A percentile compares a stretch with the other conserved stretches of the same genome.
Conservation (phyloP, 305 asterid species). For the Solanum aculeatissimum region DNA sequence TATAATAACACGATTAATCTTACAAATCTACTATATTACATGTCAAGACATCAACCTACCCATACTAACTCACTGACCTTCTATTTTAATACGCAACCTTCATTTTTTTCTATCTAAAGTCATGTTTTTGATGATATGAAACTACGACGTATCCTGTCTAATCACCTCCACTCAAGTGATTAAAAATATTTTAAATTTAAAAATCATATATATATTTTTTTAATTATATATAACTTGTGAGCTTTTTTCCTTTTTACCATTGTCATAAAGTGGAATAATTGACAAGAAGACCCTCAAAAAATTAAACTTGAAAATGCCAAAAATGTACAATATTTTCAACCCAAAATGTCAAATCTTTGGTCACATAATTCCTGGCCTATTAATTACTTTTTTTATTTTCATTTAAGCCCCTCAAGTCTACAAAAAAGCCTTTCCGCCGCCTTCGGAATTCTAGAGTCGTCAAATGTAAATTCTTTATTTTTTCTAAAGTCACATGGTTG, state of each 20-base stretch:
- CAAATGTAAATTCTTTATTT: background rate
- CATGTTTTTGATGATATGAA: too few relatives aligned
- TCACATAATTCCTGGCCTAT: slow-evolving; percentile 18
- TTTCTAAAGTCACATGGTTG: background rate
- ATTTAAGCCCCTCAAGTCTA: background rate
- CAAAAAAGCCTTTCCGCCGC: slow-evolving; percentile 22
- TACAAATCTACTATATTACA: too few relatives aligned
- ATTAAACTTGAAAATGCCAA: background rate
- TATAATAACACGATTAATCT: too few relatives aligned
- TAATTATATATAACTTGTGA: too few relatives aligned
- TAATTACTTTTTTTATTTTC: slow-evolving; percentile 1
- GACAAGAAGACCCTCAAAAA: background rate
- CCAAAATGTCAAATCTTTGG: slow-evolving; percentile 3
- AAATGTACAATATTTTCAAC: slow-evolving; percentile 4
- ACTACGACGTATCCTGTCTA: too few relatives aligned
- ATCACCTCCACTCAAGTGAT: too few relatives aligned
- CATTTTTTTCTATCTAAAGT: too few relatives aligned
- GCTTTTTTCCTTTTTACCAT: background rate
- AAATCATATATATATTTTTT: too few relatives aligned
- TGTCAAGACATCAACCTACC: too few relatives aligned
- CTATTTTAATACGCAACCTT: too few relatives aligned
- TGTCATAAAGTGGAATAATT: background rate
- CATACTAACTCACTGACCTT: too few relatives aligned
- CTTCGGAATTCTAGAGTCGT: slow-evolving; percentile 26
- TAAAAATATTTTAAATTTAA: too few relatives aligned